Evolutionary conservation across 2,329 filamentous ascomycete species (phyloP), one percentile per base, ranked within the genome.

Genomic region (Hymenoscyphus infarciens): DNA sequence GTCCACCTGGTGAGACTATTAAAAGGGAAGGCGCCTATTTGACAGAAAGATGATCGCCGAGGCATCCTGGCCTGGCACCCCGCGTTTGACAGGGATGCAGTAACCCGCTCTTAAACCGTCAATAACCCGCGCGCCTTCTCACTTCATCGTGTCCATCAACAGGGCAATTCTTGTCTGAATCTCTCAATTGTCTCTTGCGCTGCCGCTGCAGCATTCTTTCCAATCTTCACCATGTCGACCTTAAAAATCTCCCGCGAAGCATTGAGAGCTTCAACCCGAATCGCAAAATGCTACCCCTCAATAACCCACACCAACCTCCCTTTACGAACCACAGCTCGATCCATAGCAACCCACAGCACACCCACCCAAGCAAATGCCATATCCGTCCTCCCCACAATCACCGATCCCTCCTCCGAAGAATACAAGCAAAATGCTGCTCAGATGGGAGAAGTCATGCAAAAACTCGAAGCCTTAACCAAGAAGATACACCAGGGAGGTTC

Each of bases 281-380:
- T 73, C 66, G 65, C 64, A 70, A 76, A 69, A 74, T 72, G 71
- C 73, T 72, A 64, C 66, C 70, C 61, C 67, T 63, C 55, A 55
- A 45, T 29, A 42, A 31, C 29, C 45, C 33, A 63, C 70, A 63
- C 70, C 68, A 61, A 66, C 70, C 57, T 66, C 61, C 52, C 61
- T 57, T 29, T 56, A 25, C 35, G 61, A 57, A 29, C 42, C 53
- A 29, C 66, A 35, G 60, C 63, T 42, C 66, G 71, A 54, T 58
- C 63, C 35, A 81, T 90, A 69, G 89, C 93, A 63, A 92, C 85
- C 53, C 93, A 96, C 76, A 91, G 89, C 8, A 85, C 92, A 65
- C 85, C 88, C 1, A 87, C 92, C 75, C 92, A 97, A 78, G 91
- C 92, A 39, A 85, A 85, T 66, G 89, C 92, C 61, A 88, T 97